Conservation (phyloP, 768 basidiomycete species). For the Tulasnella sp. region DNA sequence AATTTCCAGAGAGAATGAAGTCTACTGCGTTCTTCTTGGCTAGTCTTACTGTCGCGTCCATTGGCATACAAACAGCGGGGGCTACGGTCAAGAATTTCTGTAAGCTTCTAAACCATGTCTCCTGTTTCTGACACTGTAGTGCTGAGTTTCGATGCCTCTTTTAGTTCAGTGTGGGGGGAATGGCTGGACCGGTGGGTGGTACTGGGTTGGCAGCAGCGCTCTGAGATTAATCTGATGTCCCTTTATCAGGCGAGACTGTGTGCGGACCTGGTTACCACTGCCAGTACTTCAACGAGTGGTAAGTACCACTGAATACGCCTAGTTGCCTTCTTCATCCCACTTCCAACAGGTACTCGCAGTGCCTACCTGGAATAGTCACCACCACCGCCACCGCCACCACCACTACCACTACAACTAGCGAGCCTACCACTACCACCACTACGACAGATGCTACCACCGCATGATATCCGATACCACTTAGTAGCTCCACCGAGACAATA, state of each 20-base stretch:
- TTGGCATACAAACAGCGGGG: not conserved
- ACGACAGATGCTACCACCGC: not conserved
- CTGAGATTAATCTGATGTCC: not conserved
- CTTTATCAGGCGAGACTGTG: not conserved
- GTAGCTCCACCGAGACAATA: too few species aligned
- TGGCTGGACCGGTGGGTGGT: not conserved
- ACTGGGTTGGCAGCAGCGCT: not conserved
- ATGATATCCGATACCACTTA: too few species aligned
- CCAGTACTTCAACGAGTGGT: not conserved
- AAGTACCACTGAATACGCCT: not conserved
- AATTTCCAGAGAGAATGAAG: not conserved
- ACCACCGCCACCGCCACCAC: not conserved
- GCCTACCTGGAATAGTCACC: not conserved
- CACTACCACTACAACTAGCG: not conserved
- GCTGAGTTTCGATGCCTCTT: not conserved
- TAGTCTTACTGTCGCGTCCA: not conserved
- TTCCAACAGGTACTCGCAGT: not conserved
- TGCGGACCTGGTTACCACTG: not conserved
- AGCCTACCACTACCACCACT: constrained; percentile 6
- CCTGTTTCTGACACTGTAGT: too few species aligned
- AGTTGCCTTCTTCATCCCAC: not conserved
- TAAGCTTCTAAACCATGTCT: not conserved
- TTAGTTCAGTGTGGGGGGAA: not conserved
- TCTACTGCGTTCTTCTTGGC: not conserved
- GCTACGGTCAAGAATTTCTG: not conserved